Evolutionary conservation across 2,329 filamentous ascomycete genomes (phyloP), one percentile per base, ranked within the genome.

Genomic region (Akanthomyces dipterigenus): DNA sequence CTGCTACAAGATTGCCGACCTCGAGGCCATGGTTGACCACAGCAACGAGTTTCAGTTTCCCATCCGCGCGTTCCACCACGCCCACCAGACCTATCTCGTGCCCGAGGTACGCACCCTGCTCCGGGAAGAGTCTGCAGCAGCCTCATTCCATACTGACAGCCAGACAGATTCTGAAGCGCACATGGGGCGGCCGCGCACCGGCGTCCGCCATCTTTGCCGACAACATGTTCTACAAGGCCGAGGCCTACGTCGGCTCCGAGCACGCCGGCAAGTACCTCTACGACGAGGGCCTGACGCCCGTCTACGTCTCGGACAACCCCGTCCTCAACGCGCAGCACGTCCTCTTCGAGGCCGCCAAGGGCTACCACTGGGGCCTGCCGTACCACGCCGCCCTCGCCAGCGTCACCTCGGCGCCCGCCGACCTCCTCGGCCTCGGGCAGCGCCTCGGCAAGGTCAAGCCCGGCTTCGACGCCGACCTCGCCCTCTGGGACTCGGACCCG

Each of bases 141-240:
- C 38, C 14, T 45, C 20, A 22, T n/a, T 12, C 4, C 20, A 18
- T 16, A 22, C 16, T 5, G 34, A 18, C 64, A 1, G n/a, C 11
- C 0, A 4, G 14, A 3, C 31, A 80, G 77, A 81, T 85, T 28
- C 74, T 86, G 3, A 84, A 83, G 67, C 77, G 82, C 54, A 80
- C 80, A 0, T 85, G 78, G 73, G 82, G 83, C 16, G 78, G 77
- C 14, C 76, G 77, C 0, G 71, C 81, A 18, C 82, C 81, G n/a
- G 82, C 79, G 3, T 81, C 78, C 18, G 87, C 82, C n/a, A 74
- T 88, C 3, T 90, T 90, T 66, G 86, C 87, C 11, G 86, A 89
- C 68, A 88, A 86, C 69, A 88, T 88, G 83, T 88, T 83, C 70
- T 90, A 89, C 78, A 89, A 90, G 72, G 78, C 82, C 1, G 88